A percentile compares a stretch with the other conserved stretches of the same genome.
These are phyloP conservation scores for Penicillium polonicum DNA, from an alignment of 2,329 filamentous ascomycete species.

Conservation along the genomic window DNA sequence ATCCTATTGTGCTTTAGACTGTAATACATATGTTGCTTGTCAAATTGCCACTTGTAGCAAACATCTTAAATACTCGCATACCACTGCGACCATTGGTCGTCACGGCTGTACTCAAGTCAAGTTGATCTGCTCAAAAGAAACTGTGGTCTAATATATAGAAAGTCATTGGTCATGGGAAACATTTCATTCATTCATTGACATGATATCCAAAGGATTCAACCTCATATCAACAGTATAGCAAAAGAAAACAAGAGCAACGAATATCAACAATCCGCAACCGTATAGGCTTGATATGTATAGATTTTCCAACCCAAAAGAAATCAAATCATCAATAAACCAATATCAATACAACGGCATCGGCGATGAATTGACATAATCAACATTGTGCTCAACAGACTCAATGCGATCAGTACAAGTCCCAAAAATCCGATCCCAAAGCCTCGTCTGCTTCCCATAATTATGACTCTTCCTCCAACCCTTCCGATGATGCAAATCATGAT, in stretches of 20 bases:
- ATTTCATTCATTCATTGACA: constrained; percentile 5
- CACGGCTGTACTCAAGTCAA: not conserved
- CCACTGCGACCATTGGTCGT: not conserved
- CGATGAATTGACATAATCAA: constrained; percentile 26
- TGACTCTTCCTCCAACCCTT: constrained; percentile 31
- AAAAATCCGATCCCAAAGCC: constrained; percentile 29
- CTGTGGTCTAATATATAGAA: too few species aligned
- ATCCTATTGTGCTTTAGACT: constrained; percentile 2
- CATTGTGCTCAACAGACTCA: constrained; percentile 22
- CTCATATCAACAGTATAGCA: not conserved
- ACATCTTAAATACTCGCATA: not conserved
- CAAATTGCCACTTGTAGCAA: not conserved
- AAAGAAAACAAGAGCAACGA: not conserved
- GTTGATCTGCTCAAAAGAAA: too few species aligned
- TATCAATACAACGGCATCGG: constrained; percentile 24
- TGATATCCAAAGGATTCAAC: not conserved
- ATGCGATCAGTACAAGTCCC: constrained; percentile 27
- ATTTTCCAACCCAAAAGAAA: not conserved
- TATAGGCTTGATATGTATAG: not conserved
- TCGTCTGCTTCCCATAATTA: constrained; percentile 30
- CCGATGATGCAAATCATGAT: constrained; percentile 29
- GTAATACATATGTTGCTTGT: constrained; percentile 1
- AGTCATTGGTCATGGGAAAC: not conserved
- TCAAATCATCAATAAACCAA: not conserved
- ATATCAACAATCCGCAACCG: not conserved